These are phyloP conservation scores for Globisporangium alternatum DNA, from an alignment of 352 stramenopile species.

Conservation along the genomic window DNA sequence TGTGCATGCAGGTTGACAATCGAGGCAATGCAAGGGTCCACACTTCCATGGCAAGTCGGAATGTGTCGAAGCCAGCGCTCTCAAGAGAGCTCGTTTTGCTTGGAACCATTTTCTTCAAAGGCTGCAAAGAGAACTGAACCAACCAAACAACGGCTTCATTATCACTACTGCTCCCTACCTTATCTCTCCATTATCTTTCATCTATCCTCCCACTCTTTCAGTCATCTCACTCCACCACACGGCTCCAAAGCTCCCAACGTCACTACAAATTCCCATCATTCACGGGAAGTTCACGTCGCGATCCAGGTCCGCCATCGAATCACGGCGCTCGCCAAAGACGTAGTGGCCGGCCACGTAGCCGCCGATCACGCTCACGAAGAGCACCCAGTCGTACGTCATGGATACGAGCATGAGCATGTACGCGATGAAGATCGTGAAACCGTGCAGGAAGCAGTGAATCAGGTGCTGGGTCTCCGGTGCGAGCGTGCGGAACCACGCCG, in stretches of 20 bases:
- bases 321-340: constrained; percentile 60
- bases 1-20: too few relatives aligned
- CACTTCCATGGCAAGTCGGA: too few relatives aligned
- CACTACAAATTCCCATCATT: neutral
- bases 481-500: constrained; percentile 52
- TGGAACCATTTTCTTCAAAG: too few relatives aligned
- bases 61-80: too few relatives aligned
- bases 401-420: constrained; percentile 83
- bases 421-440: constrained; percentile 57
- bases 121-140: too few relatives aligned
- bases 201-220: neutral
- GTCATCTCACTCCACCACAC: neutral
- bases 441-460: constrained; percentile 54
- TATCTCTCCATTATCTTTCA: neutral
- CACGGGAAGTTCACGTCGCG: constrained; percentile 21
- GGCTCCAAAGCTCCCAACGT: neutral
- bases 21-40: too few relatives aligned
- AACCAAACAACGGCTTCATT: too few relatives aligned
- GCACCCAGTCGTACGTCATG: constrained; percentile 73
- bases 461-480: constrained; percentile 50
- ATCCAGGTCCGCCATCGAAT: constrained; percentile 29
- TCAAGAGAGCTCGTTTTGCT: too few relatives aligned
- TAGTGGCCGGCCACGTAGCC: constrained; percentile 70
- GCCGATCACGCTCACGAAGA: constrained; percentile 51
- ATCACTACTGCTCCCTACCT: too few relatives aligned